Evolutionary conservation across 1,284 basidiomycete species (phyloP).

Genomic region (Paramarasmius palmivorus): DNA sequence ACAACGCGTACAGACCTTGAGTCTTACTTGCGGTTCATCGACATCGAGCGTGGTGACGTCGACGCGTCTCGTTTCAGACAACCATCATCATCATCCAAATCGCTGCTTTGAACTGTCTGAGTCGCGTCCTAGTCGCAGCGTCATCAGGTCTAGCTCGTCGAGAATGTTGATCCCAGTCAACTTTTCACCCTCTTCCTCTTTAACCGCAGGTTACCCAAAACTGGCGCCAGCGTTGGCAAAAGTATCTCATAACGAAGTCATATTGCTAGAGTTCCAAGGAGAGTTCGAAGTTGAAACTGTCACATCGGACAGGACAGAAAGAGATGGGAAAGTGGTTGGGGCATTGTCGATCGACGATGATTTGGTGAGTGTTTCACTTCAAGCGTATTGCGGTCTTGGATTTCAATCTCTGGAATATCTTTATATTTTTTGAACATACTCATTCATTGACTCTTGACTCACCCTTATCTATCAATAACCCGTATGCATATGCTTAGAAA

Average conservation of each 20-base stretch:
- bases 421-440: too few species aligned
- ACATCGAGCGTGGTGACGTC: too few species aligned
- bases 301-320: constrained; percentile 35
- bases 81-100: background rate
- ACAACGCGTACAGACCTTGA: too few species aligned
- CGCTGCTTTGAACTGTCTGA: background rate
- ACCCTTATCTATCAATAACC: background rate
- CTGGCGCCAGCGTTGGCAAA: constrained; percentile 61
- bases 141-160: too few species aligned
- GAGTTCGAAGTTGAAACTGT: constrained; percentile 60
- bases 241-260: constrained; percentile 67
- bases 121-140: background rate
- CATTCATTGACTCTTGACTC: too few species aligned
- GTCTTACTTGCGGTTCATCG: too few species aligned
- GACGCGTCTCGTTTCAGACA: background rate
- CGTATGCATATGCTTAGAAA: constrained; percentile 41
- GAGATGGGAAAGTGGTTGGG: constrained; percentile 65
- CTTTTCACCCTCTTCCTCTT: constrained; percentile 32
- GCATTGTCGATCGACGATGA: constrained; percentile 54
- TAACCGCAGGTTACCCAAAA: constrained; percentile 26
- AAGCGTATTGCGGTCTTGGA: background rate
- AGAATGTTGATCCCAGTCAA: constrained; percentile 56
- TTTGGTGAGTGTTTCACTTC: constrained; percentile 35
- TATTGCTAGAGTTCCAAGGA: constrained; percentile 79
- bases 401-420: background rate